These are phyloP conservation scores for Aspergillus eucalypticola DNA, from an alignment of 2,329 filamentous ascomycete genomes.

Conservation along the genomic window DNA sequence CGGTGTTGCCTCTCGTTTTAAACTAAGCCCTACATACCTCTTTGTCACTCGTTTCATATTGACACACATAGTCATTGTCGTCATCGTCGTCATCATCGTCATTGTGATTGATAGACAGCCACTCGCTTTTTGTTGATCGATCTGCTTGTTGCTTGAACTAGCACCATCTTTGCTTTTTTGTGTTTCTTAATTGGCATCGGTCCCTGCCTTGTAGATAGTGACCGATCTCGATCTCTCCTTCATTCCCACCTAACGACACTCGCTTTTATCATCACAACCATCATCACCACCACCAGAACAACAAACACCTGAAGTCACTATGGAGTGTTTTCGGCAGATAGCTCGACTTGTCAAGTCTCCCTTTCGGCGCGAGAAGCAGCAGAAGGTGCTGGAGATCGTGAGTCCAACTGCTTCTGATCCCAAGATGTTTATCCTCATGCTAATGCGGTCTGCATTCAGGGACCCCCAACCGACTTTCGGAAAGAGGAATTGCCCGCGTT, in stretches of 20 bases:
- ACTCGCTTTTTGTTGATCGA: constrained; percentile 6
- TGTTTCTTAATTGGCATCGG: constrained; percentile 13
- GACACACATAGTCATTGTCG: not conserved
- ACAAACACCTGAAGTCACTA: constrained; percentile 13
- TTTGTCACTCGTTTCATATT: constrained; percentile 17
- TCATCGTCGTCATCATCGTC: too few species aligned
- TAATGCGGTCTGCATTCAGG: constrained; percentile 26
- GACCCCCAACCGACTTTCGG: constrained; percentile 46
- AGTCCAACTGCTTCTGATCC: constrained; percentile 9
- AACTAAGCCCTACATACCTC: not conserved
- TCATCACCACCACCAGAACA: not conserved
- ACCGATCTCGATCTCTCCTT: constrained; percentile 6
- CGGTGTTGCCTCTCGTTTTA: constrained; percentile 8
- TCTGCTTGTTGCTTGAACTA: constrained; percentile 3
- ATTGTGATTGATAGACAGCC: too few species aligned
- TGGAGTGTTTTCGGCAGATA: constrained; percentile 42
- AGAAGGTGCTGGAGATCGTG: constrained; percentile 39
- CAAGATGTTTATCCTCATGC: not conserved
- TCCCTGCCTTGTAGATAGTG: constrained; percentile 17
- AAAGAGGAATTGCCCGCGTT: constrained; percentile 44
- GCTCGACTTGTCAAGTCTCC: constrained; percentile 36
- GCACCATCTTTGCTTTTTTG: not conserved
- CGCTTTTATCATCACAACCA: too few species aligned
- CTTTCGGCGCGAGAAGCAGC: constrained; percentile 32
- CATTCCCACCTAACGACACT: not conserved